These are phyloP conservation scores for Staphylotrichum tortipilum DNA, from an alignment of 495 filamentous ascomycete species.

Conservation along the genomic window DNA sequence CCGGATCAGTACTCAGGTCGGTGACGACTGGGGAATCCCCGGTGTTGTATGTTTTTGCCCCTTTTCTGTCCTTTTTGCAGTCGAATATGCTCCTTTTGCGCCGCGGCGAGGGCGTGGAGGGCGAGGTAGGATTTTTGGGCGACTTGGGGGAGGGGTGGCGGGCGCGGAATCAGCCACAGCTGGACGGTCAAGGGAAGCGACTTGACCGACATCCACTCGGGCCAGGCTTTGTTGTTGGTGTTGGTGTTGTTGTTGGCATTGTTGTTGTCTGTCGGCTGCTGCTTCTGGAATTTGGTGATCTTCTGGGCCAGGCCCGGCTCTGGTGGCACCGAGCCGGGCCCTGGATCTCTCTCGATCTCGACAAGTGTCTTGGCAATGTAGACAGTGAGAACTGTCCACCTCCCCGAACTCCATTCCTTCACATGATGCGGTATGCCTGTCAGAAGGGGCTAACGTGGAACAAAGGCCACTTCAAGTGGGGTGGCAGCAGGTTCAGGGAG, in stretches of 20 bases:
- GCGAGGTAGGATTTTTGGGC: slow-evolving; percentile 48
- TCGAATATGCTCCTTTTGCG: too few species aligned
- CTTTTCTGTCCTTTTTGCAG: too few species aligned
- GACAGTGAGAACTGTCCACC: too few species aligned
- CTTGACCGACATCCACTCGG: slow-evolving; percentile 31
- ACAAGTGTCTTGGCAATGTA: too few species aligned
- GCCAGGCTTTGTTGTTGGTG: slow-evolving; percentile 19
- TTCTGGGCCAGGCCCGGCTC: too few species aligned
- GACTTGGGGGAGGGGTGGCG: slow-evolving; percentile 41
- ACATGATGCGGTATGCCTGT: too few species aligned
- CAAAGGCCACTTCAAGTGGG: too few species aligned
- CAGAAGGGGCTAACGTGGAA: too few species aligned
- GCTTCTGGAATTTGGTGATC: slow-evolving; percentile 12
- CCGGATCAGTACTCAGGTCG: background rate
- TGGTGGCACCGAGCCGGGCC: too few species aligned
- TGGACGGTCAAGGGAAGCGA: slow-evolving; percentile 39
- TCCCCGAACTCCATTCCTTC: too few species aligned
- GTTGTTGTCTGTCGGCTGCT: slow-evolving; percentile 13
- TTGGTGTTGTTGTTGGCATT: slow-evolving; percentile 17
- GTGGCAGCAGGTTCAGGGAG: too few species aligned
- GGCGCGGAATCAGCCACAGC: slow-evolving; percentile 38
- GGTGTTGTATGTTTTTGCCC: slow-evolving; percentile 3
- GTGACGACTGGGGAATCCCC: slow-evolving; percentile 2
- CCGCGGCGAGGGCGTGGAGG: slow-evolving; percentile 37
- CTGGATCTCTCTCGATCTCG: too few species aligned